Conservation (phyloP, 192 early-diverging fungal species). For the Lobulomyces angularis region DNA sequence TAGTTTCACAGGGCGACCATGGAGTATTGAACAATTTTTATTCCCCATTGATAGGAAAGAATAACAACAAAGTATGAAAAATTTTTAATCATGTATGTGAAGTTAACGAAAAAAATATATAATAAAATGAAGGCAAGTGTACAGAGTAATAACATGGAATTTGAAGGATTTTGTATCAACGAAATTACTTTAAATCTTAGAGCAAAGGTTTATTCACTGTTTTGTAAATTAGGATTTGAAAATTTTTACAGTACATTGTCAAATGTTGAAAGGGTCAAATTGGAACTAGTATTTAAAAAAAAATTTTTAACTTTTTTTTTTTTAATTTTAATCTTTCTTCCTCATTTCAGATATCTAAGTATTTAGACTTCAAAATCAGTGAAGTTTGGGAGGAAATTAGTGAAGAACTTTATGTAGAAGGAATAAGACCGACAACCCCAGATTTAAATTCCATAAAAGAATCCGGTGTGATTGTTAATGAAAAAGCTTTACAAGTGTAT, state of each 20-base stretch:
- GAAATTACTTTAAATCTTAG: too few species aligned
- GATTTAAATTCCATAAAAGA: conserved; percentile 26
- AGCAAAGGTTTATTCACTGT: conserved; percentile 33
- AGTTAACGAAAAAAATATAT: too few species aligned
- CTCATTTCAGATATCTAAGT: conserved; percentile 22
- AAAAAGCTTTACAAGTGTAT: too few species aligned
- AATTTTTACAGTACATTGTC: conserved; percentile 4
- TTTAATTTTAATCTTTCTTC: background rate
- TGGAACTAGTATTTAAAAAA: conserved; percentile 13
- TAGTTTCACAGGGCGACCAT: too few species aligned
- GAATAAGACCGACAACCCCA: conserved; percentile 31
- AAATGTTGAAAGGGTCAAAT: conserved; percentile 16
- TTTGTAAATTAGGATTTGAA: conserved; percentile 31
- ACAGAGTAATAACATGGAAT: too few species aligned
- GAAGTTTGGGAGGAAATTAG: conserved; percentile 39
- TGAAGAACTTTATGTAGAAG: conserved; percentile 27
- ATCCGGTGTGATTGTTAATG: too few species aligned
- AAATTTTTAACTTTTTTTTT: background rate
- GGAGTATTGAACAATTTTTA: too few species aligned
- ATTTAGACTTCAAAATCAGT: conserved; percentile 41
- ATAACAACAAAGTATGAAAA: too few species aligned
- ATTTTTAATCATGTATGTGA: too few species aligned
- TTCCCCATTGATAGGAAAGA: too few species aligned
- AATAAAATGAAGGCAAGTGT: too few species aligned
- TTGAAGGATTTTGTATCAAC: too few species aligned